Evolutionary conservation across 2,329 filamentous ascomycete genomes (phyloP), one percentile per base, ranked within the genome.

Genomic region (Cladosporium cucumerinum): DNA sequence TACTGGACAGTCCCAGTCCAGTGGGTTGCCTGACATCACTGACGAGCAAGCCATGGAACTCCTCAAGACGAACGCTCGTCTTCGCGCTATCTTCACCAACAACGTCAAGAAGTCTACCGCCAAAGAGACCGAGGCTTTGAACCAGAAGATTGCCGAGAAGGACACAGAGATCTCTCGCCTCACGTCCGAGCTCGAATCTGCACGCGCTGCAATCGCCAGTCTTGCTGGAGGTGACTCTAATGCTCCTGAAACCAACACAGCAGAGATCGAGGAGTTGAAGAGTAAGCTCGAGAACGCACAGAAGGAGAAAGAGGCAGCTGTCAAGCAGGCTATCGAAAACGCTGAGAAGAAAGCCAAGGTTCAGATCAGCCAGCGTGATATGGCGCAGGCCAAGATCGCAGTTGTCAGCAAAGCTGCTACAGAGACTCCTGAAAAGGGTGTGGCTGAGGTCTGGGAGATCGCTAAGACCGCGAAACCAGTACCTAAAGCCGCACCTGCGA

Each of bases 381-480:
- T 81, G 10, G 86, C 88, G 0, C 83, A 83, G 59, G 90, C 89
- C 5, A 96, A 95, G 79, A 79, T 96, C 34, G 85, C 86, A 1
- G 86, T 95, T 1, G 90, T 98, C 3, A 86, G 93, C 72, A 90
- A 87, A 55, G 93, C 94, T 14, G 92, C 90, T 0, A 84, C 84
- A n/a, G 90, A 96, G 57, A 97, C 93, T 0, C 94, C 94, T 0
- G 84, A 94, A 71, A 88, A 87, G 74, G 87, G 93, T 0, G 92
- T 98, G 4, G 86, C 82, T 11, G 93, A 97, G 77, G 93, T 97
- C 0, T 97, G 92, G 91, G 87, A 89, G 68, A 80, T 91, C 62
- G 93, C 90, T 0, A 93, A 94, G 78, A 82, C 79, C 61, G 85
- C 87, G 23, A 72, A 75, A 60, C 69, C 74, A 51, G 64, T 73